Conservation (phyloP, 192 early-diverging fungal species). For the Umbelopsis sp. region DNA sequence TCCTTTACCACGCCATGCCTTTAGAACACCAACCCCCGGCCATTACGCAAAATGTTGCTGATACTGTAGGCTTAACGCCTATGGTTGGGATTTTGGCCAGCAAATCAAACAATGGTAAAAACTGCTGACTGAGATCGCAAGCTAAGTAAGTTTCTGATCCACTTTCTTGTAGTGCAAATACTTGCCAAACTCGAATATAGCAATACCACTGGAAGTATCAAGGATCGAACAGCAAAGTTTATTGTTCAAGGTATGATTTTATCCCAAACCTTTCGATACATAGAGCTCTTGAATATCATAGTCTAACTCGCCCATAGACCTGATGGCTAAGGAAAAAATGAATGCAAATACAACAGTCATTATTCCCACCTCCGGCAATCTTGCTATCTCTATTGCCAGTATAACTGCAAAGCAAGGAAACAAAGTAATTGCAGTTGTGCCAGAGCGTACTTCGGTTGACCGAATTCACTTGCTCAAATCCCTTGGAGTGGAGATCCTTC, state of each 20-base stretch:
- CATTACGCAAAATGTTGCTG: conserved; percentile 26
- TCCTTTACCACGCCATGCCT: conserved; percentile 9
- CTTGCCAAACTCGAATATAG: conserved; percentile 77
- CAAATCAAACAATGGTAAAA: conserved; percentile 32
- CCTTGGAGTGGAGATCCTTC: conserved; percentile 69
- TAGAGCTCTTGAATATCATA: background rate
- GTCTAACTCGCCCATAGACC: background rate
- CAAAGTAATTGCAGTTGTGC: conserved; percentile 59
- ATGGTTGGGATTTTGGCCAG: conserved; percentile 22
- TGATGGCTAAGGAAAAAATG: conserved; percentile 6
- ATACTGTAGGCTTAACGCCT: conserved; percentile 38
- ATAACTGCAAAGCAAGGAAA: conserved; percentile 48
- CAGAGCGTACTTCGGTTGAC: conserved; percentile 75
- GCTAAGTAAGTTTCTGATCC: background rate
- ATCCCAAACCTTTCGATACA: background rate
- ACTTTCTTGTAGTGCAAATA: conserved; percentile 50
- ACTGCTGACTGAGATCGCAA: background rate
- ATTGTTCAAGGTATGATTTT: conserved; percentile 39
- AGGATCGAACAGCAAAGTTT: conserved; percentile 71
- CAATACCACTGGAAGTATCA: conserved; percentile 71
- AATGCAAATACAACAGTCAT: conserved; percentile 52
- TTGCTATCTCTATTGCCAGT: conserved; percentile 68
- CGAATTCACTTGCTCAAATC: conserved; percentile 69
- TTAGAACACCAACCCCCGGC: conserved; percentile 22
- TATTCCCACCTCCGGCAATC: conserved; percentile 72